Evolutionary conservation across 331 rosid genomes (phyloP).

Genomic region (Rhamnella rubrinervis): DNA sequence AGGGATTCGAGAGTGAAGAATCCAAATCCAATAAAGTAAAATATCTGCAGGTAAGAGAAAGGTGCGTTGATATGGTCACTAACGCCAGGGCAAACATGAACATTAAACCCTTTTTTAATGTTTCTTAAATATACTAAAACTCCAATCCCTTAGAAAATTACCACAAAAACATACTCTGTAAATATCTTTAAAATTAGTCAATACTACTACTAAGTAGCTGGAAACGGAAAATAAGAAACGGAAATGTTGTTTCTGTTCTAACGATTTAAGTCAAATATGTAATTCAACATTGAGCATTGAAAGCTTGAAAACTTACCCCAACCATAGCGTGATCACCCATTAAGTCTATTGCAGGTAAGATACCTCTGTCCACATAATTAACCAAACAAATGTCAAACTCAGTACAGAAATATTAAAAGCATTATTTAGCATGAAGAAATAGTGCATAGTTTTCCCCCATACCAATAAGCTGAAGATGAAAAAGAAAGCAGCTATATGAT

Average conservation of each 20-base stretch:
- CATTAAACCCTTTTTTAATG: constrained; percentile 9
- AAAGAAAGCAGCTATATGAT: background rate
- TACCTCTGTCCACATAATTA: constrained; percentile 63
- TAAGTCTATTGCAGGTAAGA: constrained; percentile 69
- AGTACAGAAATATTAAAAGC: background rate
- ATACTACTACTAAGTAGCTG: too few species aligned
- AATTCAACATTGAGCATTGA: constrained; percentile 3
- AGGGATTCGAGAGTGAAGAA: constrained; percentile 59
- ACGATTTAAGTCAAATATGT: background rate
- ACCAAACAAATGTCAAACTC: constrained; percentile 39
- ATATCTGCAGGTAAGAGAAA: constrained; percentile 40
- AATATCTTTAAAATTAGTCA: too few species aligned
- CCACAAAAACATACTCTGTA: too few species aligned
- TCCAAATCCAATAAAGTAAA: constrained; percentile 79
- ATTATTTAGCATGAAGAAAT: background rate
- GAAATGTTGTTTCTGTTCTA: background rate
- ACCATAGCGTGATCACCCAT: constrained; percentile 35
- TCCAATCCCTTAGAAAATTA: background rate
- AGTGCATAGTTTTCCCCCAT: too few species aligned
- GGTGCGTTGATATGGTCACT: constrained; percentile 4
- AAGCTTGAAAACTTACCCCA: constrained; percentile 59
- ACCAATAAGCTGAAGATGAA: too few species aligned
- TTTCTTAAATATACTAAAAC: background rate
- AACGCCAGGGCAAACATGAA: constrained; percentile 14
- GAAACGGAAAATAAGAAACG: too few species aligned